phyloP scores from a whole-genome alignment of 768 basidiomycete species.

The Dentipellis fragilis region DNA sequence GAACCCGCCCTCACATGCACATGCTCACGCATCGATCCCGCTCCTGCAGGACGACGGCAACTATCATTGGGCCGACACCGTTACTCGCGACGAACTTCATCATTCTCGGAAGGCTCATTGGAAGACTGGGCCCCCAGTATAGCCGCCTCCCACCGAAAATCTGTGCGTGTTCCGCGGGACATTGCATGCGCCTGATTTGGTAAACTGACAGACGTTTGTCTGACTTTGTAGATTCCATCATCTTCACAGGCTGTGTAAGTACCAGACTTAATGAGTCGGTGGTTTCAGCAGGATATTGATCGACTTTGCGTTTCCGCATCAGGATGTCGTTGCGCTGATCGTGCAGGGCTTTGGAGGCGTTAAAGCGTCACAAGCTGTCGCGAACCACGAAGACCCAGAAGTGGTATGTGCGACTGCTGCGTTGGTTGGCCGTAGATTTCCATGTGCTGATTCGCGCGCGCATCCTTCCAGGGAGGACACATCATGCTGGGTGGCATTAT shows the following conservation, averaged over 20 bases:
- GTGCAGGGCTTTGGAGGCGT: slow-evolving; percentile 32
- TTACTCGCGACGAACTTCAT: slow-evolving; percentile 48
- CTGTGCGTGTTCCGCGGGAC: slow-evolving; percentile 17
- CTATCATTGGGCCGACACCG: slow-evolving; percentile 46
- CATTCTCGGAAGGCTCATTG: slow-evolving; percentile 38
- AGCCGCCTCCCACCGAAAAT: slow-evolving; percentile 32
- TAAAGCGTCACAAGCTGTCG: slow-evolving; percentile 15
- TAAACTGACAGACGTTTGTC: background rate
- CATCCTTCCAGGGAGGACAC: slow-evolving; percentile 15
- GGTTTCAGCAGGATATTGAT: background rate
- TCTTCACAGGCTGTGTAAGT: slow-evolving; percentile 22
- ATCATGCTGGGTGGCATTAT: slow-evolving; percentile 22
- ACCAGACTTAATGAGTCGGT: background rate
- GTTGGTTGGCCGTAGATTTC: no score
- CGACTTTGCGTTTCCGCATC: background rate
- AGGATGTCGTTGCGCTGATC: slow-evolving; percentile 28
- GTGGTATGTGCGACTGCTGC: background rate
- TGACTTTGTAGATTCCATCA: slow-evolving; percentile 14
- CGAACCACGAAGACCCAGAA: background rate
- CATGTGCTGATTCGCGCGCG: no score
- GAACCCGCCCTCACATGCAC: background rate
- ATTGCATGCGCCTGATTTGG: no score
- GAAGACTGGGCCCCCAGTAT: slow-evolving; percentile 33
- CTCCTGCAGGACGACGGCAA: slow-evolving; percentile 23
- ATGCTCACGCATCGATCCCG: no score